Percentiles rank a stretch among this genome's conserved stretches.
These are phyloP conservation scores for Saccharum hybrid DNA, from an alignment of 202 grass and related monocot species.

Conservation along the genomic window DNA sequence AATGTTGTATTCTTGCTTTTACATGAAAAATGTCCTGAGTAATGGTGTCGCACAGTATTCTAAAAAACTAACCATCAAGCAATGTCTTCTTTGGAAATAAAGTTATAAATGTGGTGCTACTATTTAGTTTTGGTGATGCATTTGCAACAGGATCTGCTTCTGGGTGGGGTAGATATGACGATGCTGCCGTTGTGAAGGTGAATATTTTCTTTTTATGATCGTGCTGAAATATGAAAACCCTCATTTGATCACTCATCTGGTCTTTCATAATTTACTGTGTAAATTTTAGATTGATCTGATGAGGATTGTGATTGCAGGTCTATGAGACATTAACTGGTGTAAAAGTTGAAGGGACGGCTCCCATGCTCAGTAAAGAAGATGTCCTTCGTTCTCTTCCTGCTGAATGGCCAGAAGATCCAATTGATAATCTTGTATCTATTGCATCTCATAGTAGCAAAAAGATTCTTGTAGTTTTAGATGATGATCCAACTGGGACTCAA, in stretches of 20 bases:
- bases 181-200: slow-evolving; percentile 94
- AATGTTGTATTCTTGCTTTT: slow-evolving; percentile 14
- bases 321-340: slow-evolving; percentile 96
- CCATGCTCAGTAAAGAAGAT: slow-evolving; percentile 73
- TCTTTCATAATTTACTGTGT: slow-evolving; percentile 17
- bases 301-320: slow-evolving; percentile 61
- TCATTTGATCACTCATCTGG: neutral
- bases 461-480: slow-evolving; percentile 90
- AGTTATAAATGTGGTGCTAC: slow-evolving; percentile 22
- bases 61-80: neutral
- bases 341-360: slow-evolving; percentile 81
- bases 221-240: slow-evolving; percentile 24
- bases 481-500: slow-evolving; percentile 99
- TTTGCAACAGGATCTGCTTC: slow-evolving; percentile 81
- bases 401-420: slow-evolving; percentile 84
- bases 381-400: slow-evolving; percentile 71
- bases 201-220: slow-evolving; percentile 35
- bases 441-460: slow-evolving; percentile 65
- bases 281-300: slow-evolving; percentile 22
- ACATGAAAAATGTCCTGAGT: neutral
- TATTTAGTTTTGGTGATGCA: slow-evolving; percentile 37
- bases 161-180: slow-evolving; percentile 87
- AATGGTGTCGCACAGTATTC: neutral
- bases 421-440: slow-evolving; percentile 62
- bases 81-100: neutral